Conservation (phyloP, 2,329 filamentous ascomycete species). For the Leptoxyphium fumago region DNA sequence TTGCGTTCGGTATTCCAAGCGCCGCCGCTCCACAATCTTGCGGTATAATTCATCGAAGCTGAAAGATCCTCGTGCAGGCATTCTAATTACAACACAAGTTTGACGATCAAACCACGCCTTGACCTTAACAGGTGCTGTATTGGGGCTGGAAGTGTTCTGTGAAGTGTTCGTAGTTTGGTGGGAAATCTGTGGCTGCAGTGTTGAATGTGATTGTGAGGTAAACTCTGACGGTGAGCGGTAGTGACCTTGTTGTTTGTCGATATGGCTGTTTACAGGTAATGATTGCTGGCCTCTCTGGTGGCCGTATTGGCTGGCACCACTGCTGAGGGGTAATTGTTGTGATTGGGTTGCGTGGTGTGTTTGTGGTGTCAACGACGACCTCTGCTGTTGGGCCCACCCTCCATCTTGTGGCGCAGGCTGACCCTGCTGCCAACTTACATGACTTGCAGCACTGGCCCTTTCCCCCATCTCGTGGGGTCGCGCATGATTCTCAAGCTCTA, state of each 20-base stretch:
- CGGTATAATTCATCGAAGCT: conserved; percentile 63
- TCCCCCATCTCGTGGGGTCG: conserved; percentile 53
- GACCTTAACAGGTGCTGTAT: conserved; percentile 52
- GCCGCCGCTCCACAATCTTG: conserved; percentile 72
- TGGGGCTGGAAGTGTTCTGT: conserved; percentile 27
- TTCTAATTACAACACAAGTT: conserved; percentile 80
- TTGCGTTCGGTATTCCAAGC: conserved; percentile 38
- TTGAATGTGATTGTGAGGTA: conserved; percentile 9
- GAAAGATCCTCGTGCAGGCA: conserved; percentile 56
- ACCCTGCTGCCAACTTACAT: conserved; percentile 10
- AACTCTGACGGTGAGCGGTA: conserved; percentile 14
- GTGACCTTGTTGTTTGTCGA: conserved; percentile 8
- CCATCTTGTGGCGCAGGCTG: background rate
- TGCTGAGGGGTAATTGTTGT: background rate
- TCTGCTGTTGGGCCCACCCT: conserved; percentile 4
- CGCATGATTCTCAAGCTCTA: conserved; percentile 45
- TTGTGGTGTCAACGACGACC: conserved; percentile 5
- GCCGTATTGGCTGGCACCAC: conserved; percentile 4
- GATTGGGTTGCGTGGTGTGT: conserved; percentile 9
- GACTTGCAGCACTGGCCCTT: conserved; percentile 25
- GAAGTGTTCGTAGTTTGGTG: conserved; percentile 7
- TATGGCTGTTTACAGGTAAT: conserved; percentile 1
- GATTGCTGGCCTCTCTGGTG: conserved; percentile 9
- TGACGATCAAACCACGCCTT: conserved; percentile 81
- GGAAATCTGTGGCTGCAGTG: conserved; percentile 1